Conservation (phyloP, 2,329 filamentous ascomycete genomes). For the Monosporascus sp. region DNA sequence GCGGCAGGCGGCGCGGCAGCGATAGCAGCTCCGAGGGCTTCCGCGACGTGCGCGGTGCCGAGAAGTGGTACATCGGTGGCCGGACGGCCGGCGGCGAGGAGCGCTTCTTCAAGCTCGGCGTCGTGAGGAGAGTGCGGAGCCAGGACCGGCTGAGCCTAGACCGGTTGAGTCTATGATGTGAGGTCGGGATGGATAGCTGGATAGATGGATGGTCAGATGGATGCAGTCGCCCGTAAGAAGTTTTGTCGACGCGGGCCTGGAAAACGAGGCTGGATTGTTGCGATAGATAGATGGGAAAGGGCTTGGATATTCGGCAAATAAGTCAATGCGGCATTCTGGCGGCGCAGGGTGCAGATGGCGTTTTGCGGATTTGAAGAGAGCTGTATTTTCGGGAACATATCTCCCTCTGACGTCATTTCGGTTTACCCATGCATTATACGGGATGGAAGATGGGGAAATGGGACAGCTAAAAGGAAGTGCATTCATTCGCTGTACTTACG, state of each 20-base stretch:
- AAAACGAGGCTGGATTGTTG: neutral
- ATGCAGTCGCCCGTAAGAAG: neutral
- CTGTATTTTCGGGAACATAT: too few species aligned
- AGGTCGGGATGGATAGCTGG: neutral
- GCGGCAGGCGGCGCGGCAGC: slow-evolving; percentile 58
- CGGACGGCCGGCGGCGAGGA: slow-evolving; percentile 73
- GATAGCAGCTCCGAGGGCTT: slow-evolving; percentile 75
- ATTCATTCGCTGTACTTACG: too few species aligned
- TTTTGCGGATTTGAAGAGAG: too few species aligned
- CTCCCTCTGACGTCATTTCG: too few species aligned
- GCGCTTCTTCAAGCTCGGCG: slow-evolving; percentile 74
- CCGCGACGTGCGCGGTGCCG: slow-evolving; percentile 63
- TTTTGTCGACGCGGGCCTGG: neutral
- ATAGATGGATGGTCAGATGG: neutral
- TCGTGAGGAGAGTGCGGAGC: slow-evolving; percentile 67
- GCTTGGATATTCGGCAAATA: too few species aligned
- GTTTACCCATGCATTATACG: too few species aligned
- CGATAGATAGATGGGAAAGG: too few species aligned
- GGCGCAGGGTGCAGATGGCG: too few species aligned
- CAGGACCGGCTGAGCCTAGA: slow-evolving; percentile 72
- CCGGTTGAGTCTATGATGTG: slow-evolving; percentile 62
- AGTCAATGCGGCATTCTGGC: too few species aligned
- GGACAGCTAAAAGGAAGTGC: too few species aligned
- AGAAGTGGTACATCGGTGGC: slow-evolving; percentile 80
- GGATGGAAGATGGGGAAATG: too few species aligned